A percentile compares a stretch with the other conserved stretches of the same genome.
phyloP scores from a whole-genome alignment of 108 stramenopile species.

The Schizochytrium sp. region DNA sequence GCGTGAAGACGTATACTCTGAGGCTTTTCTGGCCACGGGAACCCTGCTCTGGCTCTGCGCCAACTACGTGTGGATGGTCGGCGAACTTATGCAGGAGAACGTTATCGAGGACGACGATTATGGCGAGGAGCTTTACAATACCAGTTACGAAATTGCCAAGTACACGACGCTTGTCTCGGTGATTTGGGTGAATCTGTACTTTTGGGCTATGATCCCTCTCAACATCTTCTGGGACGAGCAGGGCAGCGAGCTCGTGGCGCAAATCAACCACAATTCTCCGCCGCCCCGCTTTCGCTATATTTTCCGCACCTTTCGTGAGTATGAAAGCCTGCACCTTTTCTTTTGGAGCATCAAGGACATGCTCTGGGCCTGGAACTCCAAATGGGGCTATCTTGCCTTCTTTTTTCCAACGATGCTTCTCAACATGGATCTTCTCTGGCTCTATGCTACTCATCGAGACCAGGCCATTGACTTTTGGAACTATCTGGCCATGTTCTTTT shows the following conservation, averaged over 20 bases:
- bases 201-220: neutral
- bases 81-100: neutral
- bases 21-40: neutral
- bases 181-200: neutral
- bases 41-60: neutral
- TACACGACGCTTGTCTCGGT: neutral
- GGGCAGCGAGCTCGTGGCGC: neutral
- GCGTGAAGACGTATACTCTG: neutral
- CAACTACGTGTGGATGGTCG: conserved; percentile 13
- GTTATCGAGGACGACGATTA: neutral
- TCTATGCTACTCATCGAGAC: neutral
- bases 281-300: neutral
- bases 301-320: neutral
- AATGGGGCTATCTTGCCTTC: neutral
- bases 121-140: conserved; percentile 3
- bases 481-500: neutral
- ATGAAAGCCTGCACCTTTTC: neutral
- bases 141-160: neutral
- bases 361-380: neutral
- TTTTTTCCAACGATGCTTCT: neutral
- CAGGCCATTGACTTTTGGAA: neutral
- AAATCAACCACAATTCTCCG: neutral
- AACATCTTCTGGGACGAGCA: neutral
- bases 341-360: conserved; percentile 3
- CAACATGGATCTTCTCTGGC: neutral